Conservation (phyloP, 805 yeast species). For the Metschnikowia borealis region DNA sequence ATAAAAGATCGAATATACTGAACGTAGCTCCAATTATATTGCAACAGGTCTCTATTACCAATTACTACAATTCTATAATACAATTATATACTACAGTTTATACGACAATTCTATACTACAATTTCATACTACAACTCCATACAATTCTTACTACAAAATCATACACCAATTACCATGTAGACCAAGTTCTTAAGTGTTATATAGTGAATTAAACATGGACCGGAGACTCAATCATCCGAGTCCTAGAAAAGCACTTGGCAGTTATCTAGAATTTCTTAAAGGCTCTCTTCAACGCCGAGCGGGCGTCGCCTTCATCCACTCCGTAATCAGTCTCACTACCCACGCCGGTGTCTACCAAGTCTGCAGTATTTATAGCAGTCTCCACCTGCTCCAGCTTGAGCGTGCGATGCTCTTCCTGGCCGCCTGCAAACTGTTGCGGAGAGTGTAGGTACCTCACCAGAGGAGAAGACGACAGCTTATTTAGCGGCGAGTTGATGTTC, state of each 20-base stretch:
- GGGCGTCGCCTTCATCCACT: slow-evolving; percentile 17
- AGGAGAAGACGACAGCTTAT: slow-evolving; percentile 30
- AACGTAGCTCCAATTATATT: no score
- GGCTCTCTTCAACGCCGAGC: slow-evolving; percentile 9
- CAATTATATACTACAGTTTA: no score
- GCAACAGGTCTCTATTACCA: no score
- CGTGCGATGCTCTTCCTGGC: background rate
- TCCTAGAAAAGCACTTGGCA: background rate
- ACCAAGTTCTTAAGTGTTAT: background rate
- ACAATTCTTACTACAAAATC: no score
- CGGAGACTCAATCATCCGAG: background rate
- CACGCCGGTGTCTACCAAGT: background rate
- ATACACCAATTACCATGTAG: background rate
- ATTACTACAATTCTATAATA: no score
- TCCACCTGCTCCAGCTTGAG: background rate
- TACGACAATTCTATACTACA: no score
- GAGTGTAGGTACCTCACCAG: slow-evolving; percentile 5
- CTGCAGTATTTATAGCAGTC: background rate
- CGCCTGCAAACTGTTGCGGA: background rate
- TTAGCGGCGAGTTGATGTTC: slow-evolving; percentile 32
- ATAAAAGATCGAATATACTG: no score
- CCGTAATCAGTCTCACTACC: background rate
- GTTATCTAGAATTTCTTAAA: slow-evolving; percentile 3
- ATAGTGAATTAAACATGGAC: background rate
- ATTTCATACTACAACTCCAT: no score